Conservation (phyloP, 2,329 filamentous ascomycete species). For the Chalaropsis ovoidea region DNA sequence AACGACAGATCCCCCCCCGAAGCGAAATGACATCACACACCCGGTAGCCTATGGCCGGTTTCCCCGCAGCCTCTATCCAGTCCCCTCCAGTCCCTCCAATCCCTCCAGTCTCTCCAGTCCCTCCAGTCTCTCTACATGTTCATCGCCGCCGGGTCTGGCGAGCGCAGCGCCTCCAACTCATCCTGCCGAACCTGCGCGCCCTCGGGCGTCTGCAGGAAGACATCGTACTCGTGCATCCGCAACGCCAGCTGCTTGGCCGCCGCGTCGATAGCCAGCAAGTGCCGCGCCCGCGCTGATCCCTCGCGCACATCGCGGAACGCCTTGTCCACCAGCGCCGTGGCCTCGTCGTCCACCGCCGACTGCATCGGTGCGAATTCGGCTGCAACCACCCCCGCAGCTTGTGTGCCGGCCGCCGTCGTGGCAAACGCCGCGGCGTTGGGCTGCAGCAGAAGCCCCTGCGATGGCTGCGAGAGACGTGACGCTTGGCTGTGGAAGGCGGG, state of each 20-base stretch:
- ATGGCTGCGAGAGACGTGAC: constrained; percentile 26
- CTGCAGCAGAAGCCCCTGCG: constrained; percentile 17
- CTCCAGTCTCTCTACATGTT: neutral
- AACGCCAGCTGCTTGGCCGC: constrained; percentile 46
- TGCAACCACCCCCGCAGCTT: neutral
- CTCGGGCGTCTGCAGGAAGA: constrained; percentile 31
- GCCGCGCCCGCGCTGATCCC: constrained; percentile 38
- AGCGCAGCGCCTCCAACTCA: constrained; percentile 13
- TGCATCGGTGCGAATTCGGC: constrained; percentile 10
- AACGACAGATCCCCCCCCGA: too few relatives aligned
- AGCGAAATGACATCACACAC: too few relatives aligned
- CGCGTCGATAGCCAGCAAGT: constrained; percentile 44
- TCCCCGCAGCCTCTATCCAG: too few relatives aligned
- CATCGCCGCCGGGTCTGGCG: constrained; percentile 4
- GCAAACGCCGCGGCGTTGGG: constrained; percentile 5
- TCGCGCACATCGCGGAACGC: constrained; percentile 39
- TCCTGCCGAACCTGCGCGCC: constrained; percentile 15
- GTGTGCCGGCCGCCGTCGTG: neutral
- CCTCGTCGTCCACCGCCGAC: constrained; percentile 32
- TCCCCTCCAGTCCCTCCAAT: neutral
- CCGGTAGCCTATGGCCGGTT: too few relatives aligned
- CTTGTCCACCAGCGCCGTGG: constrained; percentile 38
- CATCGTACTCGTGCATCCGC: constrained; percentile 44
- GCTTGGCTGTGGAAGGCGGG: constrained; percentile 22
- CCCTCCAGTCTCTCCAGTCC: too few relatives aligned